Evolutionary conservation across 1,139 yeast genomes (phyloP), one percentile per base, ranked within the genome.

Genomic region (Pichia sp.): DNA sequence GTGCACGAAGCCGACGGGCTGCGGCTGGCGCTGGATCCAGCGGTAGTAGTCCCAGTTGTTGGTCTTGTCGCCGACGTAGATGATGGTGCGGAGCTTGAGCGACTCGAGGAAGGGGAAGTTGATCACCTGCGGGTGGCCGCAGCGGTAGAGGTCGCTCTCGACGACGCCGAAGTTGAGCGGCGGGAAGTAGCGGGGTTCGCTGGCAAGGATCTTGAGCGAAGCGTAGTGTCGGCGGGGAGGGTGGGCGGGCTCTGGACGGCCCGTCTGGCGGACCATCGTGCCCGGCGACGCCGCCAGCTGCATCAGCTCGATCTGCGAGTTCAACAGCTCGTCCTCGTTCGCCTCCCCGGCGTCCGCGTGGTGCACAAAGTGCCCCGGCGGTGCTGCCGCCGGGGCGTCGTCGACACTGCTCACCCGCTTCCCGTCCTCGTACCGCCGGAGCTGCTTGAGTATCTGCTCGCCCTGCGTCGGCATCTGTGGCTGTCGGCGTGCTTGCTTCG

Each of bases 61-160:
- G 48, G 78, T 79, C 55, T 81, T 80, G 60, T 87, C 97, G 1
- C 98, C 98, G 10, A 92, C 72, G 64, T 87, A 90, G 47, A 92
- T 84, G 53, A 92, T 88, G 0, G 97, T 90, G 63, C 82, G 83
- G 56, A 93, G 71, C 30, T 83, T 76, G 51, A 93, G 72, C 50
- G 83, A 86, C 62, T 83, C 81, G 30, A 93, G 75, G 64, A 88
- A 93, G 14, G 87, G 83, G 66, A 84, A 89, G 71, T 91, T 92
- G 62, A 85, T 79, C 0, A 88, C 87, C 74, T 90, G 87, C 3
- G 99, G 99, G 66, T 91, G 95, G 3, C 99, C 99, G 2, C 95
- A 86, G 40, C 99, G 75, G 69, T 91, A 93, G 17, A 93, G 81
- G 6, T 89, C 84, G 57, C 88, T 92, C 60, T 89, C 96, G 1